phyloP scores from a whole-genome alignment of 2,329 filamentous ascomycete species.

The Cryphonectria nitschkei region DNA sequence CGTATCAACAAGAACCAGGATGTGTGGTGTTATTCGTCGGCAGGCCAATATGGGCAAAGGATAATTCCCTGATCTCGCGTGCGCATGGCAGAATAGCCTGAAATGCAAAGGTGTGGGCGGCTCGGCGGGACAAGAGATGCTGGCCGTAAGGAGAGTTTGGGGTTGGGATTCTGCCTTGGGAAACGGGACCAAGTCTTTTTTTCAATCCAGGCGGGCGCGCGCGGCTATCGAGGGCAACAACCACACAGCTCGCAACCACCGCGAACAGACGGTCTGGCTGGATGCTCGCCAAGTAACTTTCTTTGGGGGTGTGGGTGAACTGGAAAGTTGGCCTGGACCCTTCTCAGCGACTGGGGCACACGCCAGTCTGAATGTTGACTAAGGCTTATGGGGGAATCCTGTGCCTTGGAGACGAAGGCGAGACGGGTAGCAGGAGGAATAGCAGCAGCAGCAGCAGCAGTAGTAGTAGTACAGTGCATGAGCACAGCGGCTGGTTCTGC shows the following conservation, averaged over 20 bases:
- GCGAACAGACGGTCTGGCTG: not conserved
- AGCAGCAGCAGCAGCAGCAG: too few species aligned
- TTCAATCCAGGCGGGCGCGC: not conserved
- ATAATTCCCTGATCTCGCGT: conserved; percentile 16
- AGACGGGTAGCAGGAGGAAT: too few species aligned
- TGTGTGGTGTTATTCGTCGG: not conserved
- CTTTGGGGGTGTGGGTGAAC: not conserved
- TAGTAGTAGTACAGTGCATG: not conserved
- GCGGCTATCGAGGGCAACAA: not conserved
- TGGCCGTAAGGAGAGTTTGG: conserved; percentile 13
- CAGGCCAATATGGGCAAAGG: conserved; percentile 18
- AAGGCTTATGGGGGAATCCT: conserved; percentile 6
- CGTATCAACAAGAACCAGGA: not conserved
- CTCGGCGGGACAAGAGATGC: conserved; percentile 16
- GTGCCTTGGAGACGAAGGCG: not conserved
- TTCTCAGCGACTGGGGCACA: not conserved
- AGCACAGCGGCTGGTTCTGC: conserved; percentile 7
- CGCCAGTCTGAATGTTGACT: conserved; percentile 1
- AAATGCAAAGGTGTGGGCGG: conserved; percentile 10
- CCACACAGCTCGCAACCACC: not conserved
- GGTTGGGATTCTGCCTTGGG: conserved; percentile 15
- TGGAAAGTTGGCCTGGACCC: not conserved
- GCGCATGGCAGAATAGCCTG: conserved; percentile 28
- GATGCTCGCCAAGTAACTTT: not conserved
- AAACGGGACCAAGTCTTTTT: not conserved